Percentiles rank a stretch among this genome's conserved stretches.
Conservation (phyloP, 495 filamentous ascomycete genomes). For the Aspergillus nidulans region DNA sequence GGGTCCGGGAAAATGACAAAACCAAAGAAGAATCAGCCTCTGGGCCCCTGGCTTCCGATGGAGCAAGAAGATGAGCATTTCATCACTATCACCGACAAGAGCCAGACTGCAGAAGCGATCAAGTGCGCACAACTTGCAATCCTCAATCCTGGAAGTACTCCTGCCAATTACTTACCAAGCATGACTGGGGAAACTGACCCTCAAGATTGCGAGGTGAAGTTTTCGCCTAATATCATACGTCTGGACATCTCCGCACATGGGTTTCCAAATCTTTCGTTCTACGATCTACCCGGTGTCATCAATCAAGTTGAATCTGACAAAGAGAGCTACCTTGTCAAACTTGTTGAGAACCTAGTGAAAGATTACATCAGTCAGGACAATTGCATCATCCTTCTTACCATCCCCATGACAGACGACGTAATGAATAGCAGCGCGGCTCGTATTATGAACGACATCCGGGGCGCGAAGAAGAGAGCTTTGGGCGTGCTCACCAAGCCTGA, state of each 20-base stretch:
- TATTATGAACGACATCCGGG: constrained; percentile 52
- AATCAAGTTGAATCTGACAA: constrained; percentile 55
- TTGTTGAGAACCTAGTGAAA: constrained; percentile 64
- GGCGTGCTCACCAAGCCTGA: constrained; percentile 84
- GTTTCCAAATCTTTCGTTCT: constrained; percentile 69
- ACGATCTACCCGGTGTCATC: constrained; percentile 78
- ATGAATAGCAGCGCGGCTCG: constrained; percentile 65
- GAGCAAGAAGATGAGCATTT: constrained; percentile 41
- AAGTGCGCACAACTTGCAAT: constrained; percentile 69
- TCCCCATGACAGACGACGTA: constrained; percentile 70
- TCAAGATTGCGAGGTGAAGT: constrained; percentile 48
- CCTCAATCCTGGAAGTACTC: constrained; percentile 51
- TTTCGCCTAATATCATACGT: constrained; percentile 72
- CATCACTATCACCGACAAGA: constrained; percentile 30
- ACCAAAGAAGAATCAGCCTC: constrained; percentile 25
- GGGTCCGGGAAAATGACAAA: constrained; percentile 22
- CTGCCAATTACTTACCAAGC: constrained; percentile 46
- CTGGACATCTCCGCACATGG: constrained; percentile 67
- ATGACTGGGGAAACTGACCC: constrained; percentile 27
- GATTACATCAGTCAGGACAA: constrained; percentile 60
- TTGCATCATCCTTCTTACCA: constrained; percentile 69
- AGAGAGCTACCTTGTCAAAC: constrained; percentile 59
- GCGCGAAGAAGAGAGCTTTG: constrained; percentile 57
- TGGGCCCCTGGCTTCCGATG: constrained; percentile 43
- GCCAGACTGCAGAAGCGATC: constrained; percentile 55